Percentiles rank a stretch among this genome's conserved stretches.
These are phyloP conservation scores for Penstemon davidsonii DNA, from an alignment of 257 asterid species.

Conservation along the genomic window DNA sequence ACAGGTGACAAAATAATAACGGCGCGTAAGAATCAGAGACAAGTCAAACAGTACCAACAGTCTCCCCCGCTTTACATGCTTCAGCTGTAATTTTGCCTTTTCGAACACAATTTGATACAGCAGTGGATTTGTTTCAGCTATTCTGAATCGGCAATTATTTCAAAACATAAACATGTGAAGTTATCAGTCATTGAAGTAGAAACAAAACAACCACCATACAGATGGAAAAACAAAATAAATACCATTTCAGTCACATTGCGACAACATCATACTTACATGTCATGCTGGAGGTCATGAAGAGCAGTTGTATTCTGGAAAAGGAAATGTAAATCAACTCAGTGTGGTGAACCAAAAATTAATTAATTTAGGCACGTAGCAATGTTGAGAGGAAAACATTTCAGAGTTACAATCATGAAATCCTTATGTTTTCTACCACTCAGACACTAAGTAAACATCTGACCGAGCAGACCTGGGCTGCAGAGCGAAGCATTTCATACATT, in stretches of 20 bases:
- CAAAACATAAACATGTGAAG: slow-evolving; percentile 12
- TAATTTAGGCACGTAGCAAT: slow-evolving; percentile 18
- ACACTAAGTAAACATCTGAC: slow-evolving; percentile 21
- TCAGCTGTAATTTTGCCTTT: slow-evolving; percentile 68
- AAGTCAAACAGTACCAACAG: slow-evolving; percentile 59
- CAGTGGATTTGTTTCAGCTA: slow-evolving; percentile 51
- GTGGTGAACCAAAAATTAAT: slow-evolving; percentile 24
- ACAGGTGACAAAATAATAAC: slow-evolving; percentile 17
- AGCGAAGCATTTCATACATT: slow-evolving; percentile 52
- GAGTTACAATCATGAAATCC: slow-evolving; percentile 9
- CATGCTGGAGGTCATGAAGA: slow-evolving; percentile 40
- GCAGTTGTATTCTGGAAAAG: slow-evolving; percentile 53
- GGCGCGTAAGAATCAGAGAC: slow-evolving; percentile 21
- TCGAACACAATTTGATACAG: slow-evolving; percentile 58
- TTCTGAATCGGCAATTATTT: slow-evolving; percentile 51
- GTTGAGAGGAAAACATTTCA: slow-evolving; percentile 23
- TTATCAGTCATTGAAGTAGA: slow-evolving; percentile 16
- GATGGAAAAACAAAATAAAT: slow-evolving; percentile 20
- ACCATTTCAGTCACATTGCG: slow-evolving; percentile 13
- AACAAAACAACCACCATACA: slow-evolving; percentile 17
- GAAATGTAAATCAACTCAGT: slow-evolving; percentile 33
- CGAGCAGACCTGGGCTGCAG: slow-evolving; percentile 60
- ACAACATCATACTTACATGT: slow-evolving; percentile 52
- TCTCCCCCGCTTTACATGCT: slow-evolving; percentile 53
- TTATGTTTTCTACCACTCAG: slow-evolving; percentile 20